These are phyloP conservation scores for Rhododendron griersonianum DNA, from an alignment of 148 eudicot genomes.

Conservation along the genomic window DNA sequence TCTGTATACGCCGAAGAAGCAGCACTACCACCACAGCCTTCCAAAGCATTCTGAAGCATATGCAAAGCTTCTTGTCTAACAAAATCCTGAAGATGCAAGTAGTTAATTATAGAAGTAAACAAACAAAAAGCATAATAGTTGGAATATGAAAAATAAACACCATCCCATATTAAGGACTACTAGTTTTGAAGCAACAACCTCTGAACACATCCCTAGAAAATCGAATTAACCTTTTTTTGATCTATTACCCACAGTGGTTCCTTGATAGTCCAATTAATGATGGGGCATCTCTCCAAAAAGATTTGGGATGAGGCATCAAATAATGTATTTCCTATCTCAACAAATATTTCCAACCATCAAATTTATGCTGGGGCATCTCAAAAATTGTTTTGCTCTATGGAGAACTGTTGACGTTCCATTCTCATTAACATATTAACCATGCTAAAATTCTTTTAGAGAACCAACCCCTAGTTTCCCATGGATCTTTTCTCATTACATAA, in stretches of 20 bases:
- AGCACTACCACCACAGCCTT: constrained; percentile 85
- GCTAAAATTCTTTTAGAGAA: constrained; percentile 1
- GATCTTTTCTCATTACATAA: not conserved
- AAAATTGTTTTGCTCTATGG: not conserved
- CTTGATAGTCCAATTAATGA: not conserved
- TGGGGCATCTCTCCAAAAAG: not conserved
- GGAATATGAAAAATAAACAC: not conserved
- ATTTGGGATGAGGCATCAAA: not conserved
- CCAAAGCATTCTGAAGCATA: constrained; percentile 95
- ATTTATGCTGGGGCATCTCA: not conserved
- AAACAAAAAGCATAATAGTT: not conserved
- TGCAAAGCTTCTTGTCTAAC: constrained; percentile 89
- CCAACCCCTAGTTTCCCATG: not conserved
- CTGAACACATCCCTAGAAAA: not conserved
- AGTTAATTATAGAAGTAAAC: not conserved
- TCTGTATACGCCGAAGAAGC: constrained; percentile 75
- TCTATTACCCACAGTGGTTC: not conserved
- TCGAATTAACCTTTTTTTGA: not conserved
- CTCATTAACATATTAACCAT: not conserved
- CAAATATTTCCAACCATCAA: not conserved
- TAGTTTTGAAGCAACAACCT: not conserved
- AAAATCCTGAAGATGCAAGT: constrained; percentile 56
- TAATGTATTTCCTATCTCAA: not conserved
- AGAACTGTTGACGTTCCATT: not conserved
- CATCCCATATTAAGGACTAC: not conserved